Evolutionary conservation across 2,329 filamentous ascomycete genomes (phyloP), one percentile per base, ranked within the genome.

Genomic region (Ophiostoma tasmaniense): DNA sequence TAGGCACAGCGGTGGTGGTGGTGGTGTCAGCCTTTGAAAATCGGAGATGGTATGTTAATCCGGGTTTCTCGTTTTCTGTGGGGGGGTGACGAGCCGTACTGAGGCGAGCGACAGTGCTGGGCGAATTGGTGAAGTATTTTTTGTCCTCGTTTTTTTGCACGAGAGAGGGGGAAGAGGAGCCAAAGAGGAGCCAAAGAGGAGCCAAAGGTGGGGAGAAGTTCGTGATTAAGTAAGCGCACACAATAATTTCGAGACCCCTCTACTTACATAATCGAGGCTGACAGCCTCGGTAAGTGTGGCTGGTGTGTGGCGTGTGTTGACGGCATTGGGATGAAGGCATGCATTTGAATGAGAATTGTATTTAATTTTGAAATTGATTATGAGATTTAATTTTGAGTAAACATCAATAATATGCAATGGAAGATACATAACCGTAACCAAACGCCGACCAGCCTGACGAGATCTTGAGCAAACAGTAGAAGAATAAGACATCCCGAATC

Each of bases 41-140:
- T 67, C 67, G 67, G 67, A 67, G 67, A 70, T 59, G 64, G 64
- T 59, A 50, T 66, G 64, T 68, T 70, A 70, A 59, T 70, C 69
- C 69, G 69, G 30, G 35, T 65, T 65, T 64, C 61, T 37, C 55
- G 25, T 30, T 30, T 61, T 30, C 30, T 64, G 61, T 35, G 20
- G 61, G 61, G 33, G 61, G 61, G 61, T 64, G 61, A 64, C 61
- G 61, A 64, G 61, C 59, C 3, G 59, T 28, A 17, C 59, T n/a
- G 28, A 62, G 61, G 30, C 50, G n/a, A 55, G 50, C 50, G n/a
- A 25, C 50, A 55, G 50, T 28, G 10, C 25, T n/a, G 30, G 55
- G 22, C 25, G 28, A 62, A 37, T 37, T n/a, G 61, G 65, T 30
- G 50, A 66, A 39, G 45, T 66, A 70, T 67, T 70, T 70, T 69